phyloP scores from a whole-genome alignment of 2,329 filamentous ascomycete genomes.

The Plenodomus lindquistii region DNA sequence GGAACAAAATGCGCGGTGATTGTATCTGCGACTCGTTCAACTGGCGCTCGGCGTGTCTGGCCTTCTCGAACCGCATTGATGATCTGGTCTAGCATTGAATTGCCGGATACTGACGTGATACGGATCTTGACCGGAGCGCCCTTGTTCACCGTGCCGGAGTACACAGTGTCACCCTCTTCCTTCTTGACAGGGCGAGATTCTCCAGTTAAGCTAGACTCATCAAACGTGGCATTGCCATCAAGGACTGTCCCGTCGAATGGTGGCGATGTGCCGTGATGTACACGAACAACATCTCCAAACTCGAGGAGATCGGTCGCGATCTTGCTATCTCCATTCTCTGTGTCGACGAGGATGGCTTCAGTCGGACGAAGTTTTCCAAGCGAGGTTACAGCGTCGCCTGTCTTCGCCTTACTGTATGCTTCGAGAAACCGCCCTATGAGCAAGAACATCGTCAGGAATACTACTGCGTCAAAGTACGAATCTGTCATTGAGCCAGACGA shows the following conservation, averaged over 20 bases:
- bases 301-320: slow-evolving; percentile 68
- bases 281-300: slow-evolving; percentile 61
- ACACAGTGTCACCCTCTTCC: slow-evolving; percentile 64
- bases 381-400: slow-evolving; percentile 81
- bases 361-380: slow-evolving; percentile 77
- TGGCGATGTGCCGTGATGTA: slow-evolving; percentile 80
- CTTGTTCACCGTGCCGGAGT: slow-evolving; percentile 75
- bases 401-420: slow-evolving; percentile 88
- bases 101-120: slow-evolving; percentile 67
- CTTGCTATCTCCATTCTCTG: slow-evolving; percentile 45
- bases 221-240: slow-evolving; percentile 67
- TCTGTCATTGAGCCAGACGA: slow-evolving; percentile 40
- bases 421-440: slow-evolving; percentile 76
- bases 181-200: slow-evolving; percentile 73
- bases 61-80: slow-evolving; percentile 77
- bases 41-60: slow-evolving; percentile 73
- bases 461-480: slow-evolving; percentile 86
- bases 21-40: slow-evolving; percentile 73
- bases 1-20: slow-evolving; percentile 79
- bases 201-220: slow-evolving; percentile 88
- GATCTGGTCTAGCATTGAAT: slow-evolving; percentile 79
- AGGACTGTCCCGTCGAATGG: slow-evolving; percentile 75
- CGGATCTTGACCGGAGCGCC: slow-evolving; percentile 64
- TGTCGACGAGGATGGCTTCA: slow-evolving; percentile 71
- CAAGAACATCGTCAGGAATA: slow-evolving; percentile 88